These are phyloP conservation scores for Saksenaea vasiformis DNA, from an alignment of 371 early-diverging fungal species.

Conservation along the genomic window DNA sequence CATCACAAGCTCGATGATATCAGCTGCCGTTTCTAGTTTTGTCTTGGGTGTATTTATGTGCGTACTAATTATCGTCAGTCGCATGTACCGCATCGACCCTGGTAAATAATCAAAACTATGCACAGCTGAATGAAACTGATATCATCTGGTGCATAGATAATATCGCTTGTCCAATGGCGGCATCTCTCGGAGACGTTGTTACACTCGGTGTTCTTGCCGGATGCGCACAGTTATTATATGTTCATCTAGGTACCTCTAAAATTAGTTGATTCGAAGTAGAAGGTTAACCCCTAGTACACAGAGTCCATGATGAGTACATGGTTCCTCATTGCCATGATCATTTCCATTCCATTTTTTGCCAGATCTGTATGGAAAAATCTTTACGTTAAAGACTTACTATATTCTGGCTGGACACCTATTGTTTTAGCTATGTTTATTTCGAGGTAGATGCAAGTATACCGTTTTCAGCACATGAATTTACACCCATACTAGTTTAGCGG, in stretches of 20 bases:
- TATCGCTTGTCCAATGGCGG: constrained; percentile 73
- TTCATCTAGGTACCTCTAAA: constrained; percentile 44
- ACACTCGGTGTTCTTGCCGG: constrained; percentile 68
- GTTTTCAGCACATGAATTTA: background rate
- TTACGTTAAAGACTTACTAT: constrained; percentile 64
- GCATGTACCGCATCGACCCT: constrained; percentile 72
- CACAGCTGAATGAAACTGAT: constrained; percentile 2
- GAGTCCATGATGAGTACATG: constrained; percentile 50
- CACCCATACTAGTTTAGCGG: constrained; percentile 59
- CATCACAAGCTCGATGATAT: constrained; percentile 70
- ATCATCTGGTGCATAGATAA: constrained; percentile 45
- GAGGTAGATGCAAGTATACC: constrained; percentile 47
- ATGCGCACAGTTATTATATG: constrained; percentile 50
- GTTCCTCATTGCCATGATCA: constrained; percentile 48
- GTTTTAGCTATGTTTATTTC: constrained; percentile 81
- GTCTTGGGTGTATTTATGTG: constrained; percentile 79
- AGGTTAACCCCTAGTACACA: constrained; percentile 6
- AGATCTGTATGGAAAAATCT: constrained; percentile 58
- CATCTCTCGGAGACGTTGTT: constrained; percentile 75
- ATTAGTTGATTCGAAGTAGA: background rate
- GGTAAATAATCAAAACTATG: constrained; percentile 48
- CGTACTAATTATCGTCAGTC: constrained; percentile 67
- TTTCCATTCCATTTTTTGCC: constrained; percentile 59
- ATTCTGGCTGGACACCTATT: constrained; percentile 83
- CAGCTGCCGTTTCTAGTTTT: constrained; percentile 74